phyloP scores from a whole-genome alignment of 225 moss, liverwort and hornwort species.

The Physcomitrium patens region DNA sequence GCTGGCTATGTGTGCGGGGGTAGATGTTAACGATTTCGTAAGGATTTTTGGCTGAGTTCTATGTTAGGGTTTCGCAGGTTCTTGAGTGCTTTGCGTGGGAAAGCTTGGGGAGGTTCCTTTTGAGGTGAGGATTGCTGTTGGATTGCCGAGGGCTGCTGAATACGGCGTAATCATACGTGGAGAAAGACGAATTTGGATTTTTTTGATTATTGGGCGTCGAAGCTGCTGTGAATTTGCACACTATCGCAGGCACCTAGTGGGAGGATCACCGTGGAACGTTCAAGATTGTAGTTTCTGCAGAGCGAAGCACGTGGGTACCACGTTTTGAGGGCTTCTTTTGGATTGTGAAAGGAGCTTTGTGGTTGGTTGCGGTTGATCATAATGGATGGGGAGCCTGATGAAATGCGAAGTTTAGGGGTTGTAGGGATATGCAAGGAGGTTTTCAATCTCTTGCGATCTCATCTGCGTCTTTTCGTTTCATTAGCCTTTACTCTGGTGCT shows the following conservation, averaged over 20 bases:
- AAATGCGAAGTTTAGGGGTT: constrained; percentile 76
- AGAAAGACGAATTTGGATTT: not conserved
- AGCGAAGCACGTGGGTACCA: not conserved
- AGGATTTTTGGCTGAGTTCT: not conserved
- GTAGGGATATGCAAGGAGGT: constrained; percentile 74
- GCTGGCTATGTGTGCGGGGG: no score
- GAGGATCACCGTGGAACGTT: not conserved
- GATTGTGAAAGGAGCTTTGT: constrained; percentile 18
- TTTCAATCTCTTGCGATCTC: constrained; percentile 56
- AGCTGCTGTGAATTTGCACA: not conserved
- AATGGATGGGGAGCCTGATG: constrained; percentile 96
- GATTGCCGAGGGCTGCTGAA: not conserved
- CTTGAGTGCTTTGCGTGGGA: not conserved
- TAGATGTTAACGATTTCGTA: no score
- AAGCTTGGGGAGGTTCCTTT: not conserved
- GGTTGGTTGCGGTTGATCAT: constrained; percentile 16
- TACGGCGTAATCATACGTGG: not conserved
- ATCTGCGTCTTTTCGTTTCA: constrained; percentile 74
- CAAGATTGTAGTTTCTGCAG: not conserved
- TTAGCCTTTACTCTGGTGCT: constrained; percentile 73
- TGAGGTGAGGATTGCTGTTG: constrained; percentile 11
- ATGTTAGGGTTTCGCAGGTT: constrained; percentile 7
- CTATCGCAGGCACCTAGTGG: not conserved
- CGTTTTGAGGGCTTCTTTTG: not conserved
- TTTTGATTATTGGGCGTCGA: not conserved